Conservation (phyloP, 1,284 basidiomycete genomes). For the Ganoderma lingzhi region DNA sequence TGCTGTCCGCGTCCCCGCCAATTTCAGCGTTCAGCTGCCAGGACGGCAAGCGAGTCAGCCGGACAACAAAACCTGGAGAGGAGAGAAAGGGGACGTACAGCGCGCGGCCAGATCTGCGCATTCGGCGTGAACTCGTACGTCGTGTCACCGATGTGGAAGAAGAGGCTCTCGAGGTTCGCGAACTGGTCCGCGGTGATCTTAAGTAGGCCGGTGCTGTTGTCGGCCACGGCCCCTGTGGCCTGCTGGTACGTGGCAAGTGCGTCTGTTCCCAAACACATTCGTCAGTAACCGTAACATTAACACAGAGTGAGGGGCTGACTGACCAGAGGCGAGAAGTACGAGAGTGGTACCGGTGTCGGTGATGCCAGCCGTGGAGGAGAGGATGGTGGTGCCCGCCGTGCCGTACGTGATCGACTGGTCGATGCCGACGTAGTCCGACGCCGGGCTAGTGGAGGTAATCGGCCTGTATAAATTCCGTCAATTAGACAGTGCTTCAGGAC, state of each 20-base stretch:
- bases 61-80: not conserved
- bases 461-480: slow-evolving; percentile 42
- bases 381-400: slow-evolving; percentile 32
- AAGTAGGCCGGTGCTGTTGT: slow-evolving; percentile 36
- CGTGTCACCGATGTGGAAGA: slow-evolving; percentile 37
- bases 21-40: slow-evolving; percentile 41
- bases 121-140: slow-evolving; percentile 39
- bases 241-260: slow-evolving; percentile 34
- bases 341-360: slow-evolving; percentile 42
- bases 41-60: too few species aligned
- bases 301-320: slow-evolving; percentile 4
- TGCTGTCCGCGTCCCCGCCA: slow-evolving; percentile 35
- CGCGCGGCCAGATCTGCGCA: slow-evolving; percentile 39
- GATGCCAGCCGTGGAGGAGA: slow-evolving; percentile 37
- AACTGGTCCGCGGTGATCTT: slow-evolving; percentile 35
- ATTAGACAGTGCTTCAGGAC: not conserved
- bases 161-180: slow-evolving; percentile 36
- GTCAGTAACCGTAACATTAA: not conserved
- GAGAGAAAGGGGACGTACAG: slow-evolving; percentile 25
- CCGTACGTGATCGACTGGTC: slow-evolving; percentile 56
- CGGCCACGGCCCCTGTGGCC: slow-evolving; percentile 35
- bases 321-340: slow-evolving; percentile 48
- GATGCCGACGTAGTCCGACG: slow-evolving; percentile 59
- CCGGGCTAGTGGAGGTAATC: slow-evolving; percentile 54
- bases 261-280: slow-evolving; percentile 20